Conservation (phyloP, 306 rosid genomes). For the Albizia julibrissin region DNA sequence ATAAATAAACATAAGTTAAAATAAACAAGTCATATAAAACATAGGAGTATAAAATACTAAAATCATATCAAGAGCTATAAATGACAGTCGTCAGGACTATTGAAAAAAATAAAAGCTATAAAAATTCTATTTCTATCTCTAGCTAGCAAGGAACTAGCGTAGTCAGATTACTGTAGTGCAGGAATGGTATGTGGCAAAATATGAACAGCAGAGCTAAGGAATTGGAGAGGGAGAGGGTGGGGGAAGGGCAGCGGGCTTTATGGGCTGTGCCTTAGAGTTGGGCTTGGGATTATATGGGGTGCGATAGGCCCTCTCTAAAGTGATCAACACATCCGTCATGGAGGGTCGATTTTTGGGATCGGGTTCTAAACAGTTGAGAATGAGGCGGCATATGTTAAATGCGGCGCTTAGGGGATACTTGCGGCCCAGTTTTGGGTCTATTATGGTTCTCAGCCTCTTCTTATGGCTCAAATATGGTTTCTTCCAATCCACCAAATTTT, state of each 20-base stretch:
- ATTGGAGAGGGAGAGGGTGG: background rate
- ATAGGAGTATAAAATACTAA: background rate
- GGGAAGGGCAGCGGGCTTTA: conserved; percentile 9
- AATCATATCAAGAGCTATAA: background rate
- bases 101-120: background rate
- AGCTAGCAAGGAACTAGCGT: background rate
- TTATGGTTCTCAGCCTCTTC: conserved; percentile 47
- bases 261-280: background rate
- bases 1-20: too few relatives aligned
- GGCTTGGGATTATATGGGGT: conserved; percentile 37
- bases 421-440: conserved; percentile 54
- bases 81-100: too few relatives aligned
- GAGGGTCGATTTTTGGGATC: conserved; percentile 67
- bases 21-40: too few relatives aligned
- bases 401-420: conserved; percentile 50
- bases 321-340: conserved; percentile 57
- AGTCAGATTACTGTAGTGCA: background rate
- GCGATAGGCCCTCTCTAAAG: conserved; percentile 38
- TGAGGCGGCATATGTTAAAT: conserved; percentile 43
- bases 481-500: conserved; percentile 50
- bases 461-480: conserved; percentile 40
- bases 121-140: background rate
- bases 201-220: background rate
- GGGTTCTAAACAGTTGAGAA: conserved; percentile 53
- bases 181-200: background rate